phyloP scores from a whole-genome alignment of 306 rosid genomes.

The Lotus japonicus region DNA sequence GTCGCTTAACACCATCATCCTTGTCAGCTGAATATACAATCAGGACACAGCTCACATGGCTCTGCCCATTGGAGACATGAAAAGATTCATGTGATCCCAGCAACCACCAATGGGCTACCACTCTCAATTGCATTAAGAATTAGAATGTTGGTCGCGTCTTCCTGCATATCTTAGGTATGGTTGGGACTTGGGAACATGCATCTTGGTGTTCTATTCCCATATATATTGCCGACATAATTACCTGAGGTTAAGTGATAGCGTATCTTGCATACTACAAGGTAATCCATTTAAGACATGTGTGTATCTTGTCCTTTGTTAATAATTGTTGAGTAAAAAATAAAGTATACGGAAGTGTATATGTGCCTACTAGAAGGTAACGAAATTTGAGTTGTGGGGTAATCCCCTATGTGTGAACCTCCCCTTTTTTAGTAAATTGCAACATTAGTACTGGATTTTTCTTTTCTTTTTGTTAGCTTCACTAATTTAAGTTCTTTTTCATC shows the following conservation, averaged over 20 bases:
- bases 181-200: neutral
- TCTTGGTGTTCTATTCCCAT: constrained; percentile 16
- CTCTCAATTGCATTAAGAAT: constrained; percentile 7
- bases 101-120: constrained; percentile 31
- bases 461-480: too few species aligned
- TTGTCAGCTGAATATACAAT: constrained; percentile 3
- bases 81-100: constrained; percentile 23
- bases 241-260: neutral
- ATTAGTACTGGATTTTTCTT: too few species aligned
- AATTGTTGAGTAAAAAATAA: too few species aligned
- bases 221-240: constrained; percentile 1
- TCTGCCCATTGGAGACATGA: constrained; percentile 8
- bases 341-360: too few species aligned
- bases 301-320: too few species aligned
- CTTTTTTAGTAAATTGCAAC: too few species aligned
- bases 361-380: too few species aligned
- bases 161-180: neutral
- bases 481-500: too few species aligned
- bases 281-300: too few species aligned
- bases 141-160: constrained; percentile 29
- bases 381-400: too few species aligned
- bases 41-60: constrained; percentile 31
- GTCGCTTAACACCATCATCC: constrained; percentile 22
- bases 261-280: neutral
- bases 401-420: too few species aligned